Conservation (phyloP, 179 eudicot species). For the Gypsophila paniculata region DNA sequence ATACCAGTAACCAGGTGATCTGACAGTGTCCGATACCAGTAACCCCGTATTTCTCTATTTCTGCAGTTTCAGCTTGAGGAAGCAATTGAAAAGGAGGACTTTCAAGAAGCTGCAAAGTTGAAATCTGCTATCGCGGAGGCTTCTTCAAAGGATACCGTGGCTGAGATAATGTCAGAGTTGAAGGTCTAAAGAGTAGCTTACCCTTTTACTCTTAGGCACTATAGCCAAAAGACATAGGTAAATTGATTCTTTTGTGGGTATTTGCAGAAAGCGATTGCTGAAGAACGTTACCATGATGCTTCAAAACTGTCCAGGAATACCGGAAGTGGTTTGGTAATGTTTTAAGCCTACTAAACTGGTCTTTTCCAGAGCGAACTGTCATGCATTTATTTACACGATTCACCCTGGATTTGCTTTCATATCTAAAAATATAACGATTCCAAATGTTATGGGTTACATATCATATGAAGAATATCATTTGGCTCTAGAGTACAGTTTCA, state of each 20-base stretch:
- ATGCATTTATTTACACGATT: background rate
- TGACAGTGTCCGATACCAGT: background rate
- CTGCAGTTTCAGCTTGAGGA: conserved; percentile 89
- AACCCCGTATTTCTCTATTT: background rate
- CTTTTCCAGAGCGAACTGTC: too few species aligned
- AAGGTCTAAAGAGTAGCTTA: conserved; percentile 40
- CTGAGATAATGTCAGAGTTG: conserved; percentile 76
- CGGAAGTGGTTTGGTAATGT: conserved; percentile 88
- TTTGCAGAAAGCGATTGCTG: conserved; percentile 73
- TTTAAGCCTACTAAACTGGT: background rate
- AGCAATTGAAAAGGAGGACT: conserved; percentile 87
- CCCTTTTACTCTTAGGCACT: background rate
- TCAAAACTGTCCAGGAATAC: conserved; percentile 70
- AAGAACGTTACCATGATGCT: conserved; percentile 92
- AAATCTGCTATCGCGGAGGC: conserved; percentile 70
- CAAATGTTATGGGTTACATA: background rate
- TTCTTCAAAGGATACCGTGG: conserved; percentile 70
- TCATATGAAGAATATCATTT: background rate
- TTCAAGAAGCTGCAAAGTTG: conserved; percentile 81
- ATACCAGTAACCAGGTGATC: background rate
- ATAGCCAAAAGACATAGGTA: background rate
- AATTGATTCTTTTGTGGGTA: conserved; percentile 16
- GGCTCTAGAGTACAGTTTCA: background rate
- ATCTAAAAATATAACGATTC: background rate
- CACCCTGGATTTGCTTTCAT: background rate